Evolutionary conservation across 371 early-diverging fungal species (phyloP), one percentile per base, ranked within the genome.

Genomic region (Rhizomucor pusillus): DNA sequence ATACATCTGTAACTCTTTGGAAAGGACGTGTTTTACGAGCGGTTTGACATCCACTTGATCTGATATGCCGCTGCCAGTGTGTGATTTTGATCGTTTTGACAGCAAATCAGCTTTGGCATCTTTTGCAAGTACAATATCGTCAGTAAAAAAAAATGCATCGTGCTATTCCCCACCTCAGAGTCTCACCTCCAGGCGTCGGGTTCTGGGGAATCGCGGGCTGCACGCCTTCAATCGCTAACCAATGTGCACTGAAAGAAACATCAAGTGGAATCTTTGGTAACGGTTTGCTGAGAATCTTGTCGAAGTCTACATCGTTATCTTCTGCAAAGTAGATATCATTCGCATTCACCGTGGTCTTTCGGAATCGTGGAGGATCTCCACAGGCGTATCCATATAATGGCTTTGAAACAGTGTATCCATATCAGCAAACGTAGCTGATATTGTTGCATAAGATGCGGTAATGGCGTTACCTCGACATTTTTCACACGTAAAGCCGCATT

Each of bases 151-250:
- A 5, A 29, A 7, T 29, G 29, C 29, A 5, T 5, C 29, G 7
- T 34, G 40, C 6, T 23, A 33, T 34, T 19, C 18, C 37, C 3
- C 5, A 41, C 34, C 18, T 33, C 10, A 40, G 12, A 2, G 39
- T 19, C 60, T 60, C 81, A 79, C 90, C 91, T 39, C 79, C 73
- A 0, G 92, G 89, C 2, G 92, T 84, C 19, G 99, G 99, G 65
- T 99, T 99, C 73, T 99, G 98, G 24, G 96, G 93, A 60, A 97
- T 99, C 12, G 91, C 88, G 34, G 99, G 99, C 69, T 99, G 99
- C 4, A 98, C 97, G 19, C 99, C 99, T 60, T 99, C 99, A 56
- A 99, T 92, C 3, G 99, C 99, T 12, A 99, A 86, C 97, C 98
- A 98, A 68, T 98, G 98, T n/a, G 90, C 93, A 2, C 94, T 94